Percentiles rank a stretch among this genome's conserved stretches.
Conservation (phyloP, 495 filamentous ascomycete genomes). For the Pyronema domesticum region DNA sequence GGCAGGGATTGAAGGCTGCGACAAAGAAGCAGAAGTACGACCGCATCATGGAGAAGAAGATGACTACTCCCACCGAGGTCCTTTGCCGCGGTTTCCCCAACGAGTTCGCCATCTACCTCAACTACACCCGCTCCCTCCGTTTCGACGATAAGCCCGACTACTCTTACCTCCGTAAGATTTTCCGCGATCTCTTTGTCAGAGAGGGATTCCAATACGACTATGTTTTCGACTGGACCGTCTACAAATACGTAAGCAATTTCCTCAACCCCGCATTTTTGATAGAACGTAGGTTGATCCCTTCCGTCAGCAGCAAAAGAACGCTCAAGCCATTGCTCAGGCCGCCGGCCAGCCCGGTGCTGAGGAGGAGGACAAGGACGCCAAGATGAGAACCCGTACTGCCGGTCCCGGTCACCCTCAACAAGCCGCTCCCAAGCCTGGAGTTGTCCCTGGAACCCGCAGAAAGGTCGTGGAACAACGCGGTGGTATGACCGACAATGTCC, state of each 20-base stretch:
- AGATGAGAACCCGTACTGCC: slow-evolving; percentile 41
- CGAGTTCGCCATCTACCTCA: slow-evolving; percentile 98
- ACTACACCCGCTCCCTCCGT: slow-evolving; percentile 96
- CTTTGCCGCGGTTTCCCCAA: slow-evolving; percentile 99
- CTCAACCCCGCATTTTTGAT: background rate
- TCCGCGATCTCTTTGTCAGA: slow-evolving; percentile 97
- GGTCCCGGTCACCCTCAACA: slow-evolving; percentile 43
- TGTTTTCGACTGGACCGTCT: slow-evolving; percentile 99
- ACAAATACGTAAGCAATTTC: slow-evolving; percentile 55
- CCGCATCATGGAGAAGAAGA: slow-evolving; percentile 99
- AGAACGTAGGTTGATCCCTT: slow-evolving; percentile 11
- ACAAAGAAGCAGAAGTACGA: slow-evolving; percentile 99
- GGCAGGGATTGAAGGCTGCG: slow-evolving; percentile 98
- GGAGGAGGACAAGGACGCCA: slow-evolving; percentile 47
- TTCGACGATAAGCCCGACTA: slow-evolving; percentile 99
- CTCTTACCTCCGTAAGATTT: slow-evolving; percentile 99
- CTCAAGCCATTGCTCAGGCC: slow-evolving; percentile 63
- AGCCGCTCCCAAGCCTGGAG: slow-evolving; percentile 47
- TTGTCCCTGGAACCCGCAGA: slow-evolving; percentile 63
- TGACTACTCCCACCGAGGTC: slow-evolving; percentile 98
- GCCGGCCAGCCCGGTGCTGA: slow-evolving; percentile 34
- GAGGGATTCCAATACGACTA: slow-evolving; percentile 99
- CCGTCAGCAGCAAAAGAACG: slow-evolving; percentile 59
- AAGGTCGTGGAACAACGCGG: slow-evolving; percentile 59
- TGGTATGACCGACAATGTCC: slow-evolving; percentile 50